These are phyloP conservation scores for Podospora didyma DNA, from an alignment of 495 filamentous ascomycete species.

Conservation along the genomic window DNA sequence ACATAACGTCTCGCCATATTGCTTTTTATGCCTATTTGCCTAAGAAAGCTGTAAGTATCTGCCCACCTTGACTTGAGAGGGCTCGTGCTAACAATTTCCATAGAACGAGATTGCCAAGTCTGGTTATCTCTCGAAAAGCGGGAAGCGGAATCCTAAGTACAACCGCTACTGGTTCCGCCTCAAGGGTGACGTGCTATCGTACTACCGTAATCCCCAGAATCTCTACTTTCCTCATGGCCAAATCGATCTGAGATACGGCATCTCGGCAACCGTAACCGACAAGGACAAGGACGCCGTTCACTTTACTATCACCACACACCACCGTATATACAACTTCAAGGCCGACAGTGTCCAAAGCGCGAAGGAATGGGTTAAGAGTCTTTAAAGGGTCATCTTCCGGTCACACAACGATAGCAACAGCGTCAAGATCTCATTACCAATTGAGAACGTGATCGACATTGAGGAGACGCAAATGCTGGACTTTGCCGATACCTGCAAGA, in stretches of 20 bases:
- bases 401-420: constrained; percentile 96
- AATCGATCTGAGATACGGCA: constrained; percentile 88
- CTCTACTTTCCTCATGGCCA: constrained; percentile 90
- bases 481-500: constrained; percentile 90
- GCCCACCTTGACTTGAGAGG: neutral
- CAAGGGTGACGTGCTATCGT: constrained; percentile 92
- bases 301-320: constrained; percentile 78
- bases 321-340: constrained; percentile 80
- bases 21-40: constrained; percentile 97
- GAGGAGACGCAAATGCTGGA: constrained; percentile 90
- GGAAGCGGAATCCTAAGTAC: constrained; percentile 83
- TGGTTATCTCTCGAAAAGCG: constrained; percentile 84
- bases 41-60: constrained; percentile 67
- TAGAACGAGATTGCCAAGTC: constrained; percentile 78
- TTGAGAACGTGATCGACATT: constrained; percentile 84
- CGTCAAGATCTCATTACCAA: constrained; percentile 92
- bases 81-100: constrained; percentile 22
- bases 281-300: constrained; percentile 72
- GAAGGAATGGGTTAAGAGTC: constrained; percentile 93
- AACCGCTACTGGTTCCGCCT: constrained; percentile 96
- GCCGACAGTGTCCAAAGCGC: constrained; percentile 86
- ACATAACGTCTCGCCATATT: constrained; percentile 88
- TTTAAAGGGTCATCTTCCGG: constrained; percentile 93
- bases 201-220: constrained; percentile 78
- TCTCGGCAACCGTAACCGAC: constrained; percentile 69